A percentile compares a stretch with the other conserved stretches of the same genome.
phyloP scores from a whole-genome alignment of 345 rosid genomes.

The Melastoma malabathricum region DNA sequence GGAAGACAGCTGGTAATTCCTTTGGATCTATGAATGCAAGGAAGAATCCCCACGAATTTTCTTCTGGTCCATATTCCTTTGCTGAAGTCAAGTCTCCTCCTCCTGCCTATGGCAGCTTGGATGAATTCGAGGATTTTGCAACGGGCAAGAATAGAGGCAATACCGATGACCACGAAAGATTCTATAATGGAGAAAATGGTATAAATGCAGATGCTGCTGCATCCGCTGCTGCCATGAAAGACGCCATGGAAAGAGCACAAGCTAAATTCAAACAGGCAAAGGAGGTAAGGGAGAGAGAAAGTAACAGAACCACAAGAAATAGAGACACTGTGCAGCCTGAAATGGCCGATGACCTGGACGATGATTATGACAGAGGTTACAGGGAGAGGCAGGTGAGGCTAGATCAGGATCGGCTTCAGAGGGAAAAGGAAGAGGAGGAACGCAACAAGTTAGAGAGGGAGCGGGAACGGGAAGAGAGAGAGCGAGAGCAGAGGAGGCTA shows the following conservation, averaged over 20 bases:
- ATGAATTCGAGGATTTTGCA: conserved; percentile 70
- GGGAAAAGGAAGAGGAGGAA: conserved; percentile 45
- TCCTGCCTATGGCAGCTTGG: conserved; percentile 33
- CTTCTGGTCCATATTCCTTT: conserved; percentile 38
- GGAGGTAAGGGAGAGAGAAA: conserved; percentile 75
- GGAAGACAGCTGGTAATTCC: conserved; percentile 29
- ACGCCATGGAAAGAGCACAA: conserved; percentile 97
- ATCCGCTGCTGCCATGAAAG: conserved; percentile 95
- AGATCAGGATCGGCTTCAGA: conserved; percentile 40
- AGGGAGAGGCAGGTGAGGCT: conserved; percentile 46
- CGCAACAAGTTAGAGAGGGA: conserved; percentile 44
- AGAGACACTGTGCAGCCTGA: conserved; percentile 47
- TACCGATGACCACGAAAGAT: conserved; percentile 31
- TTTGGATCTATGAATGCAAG: conserved; percentile 24
- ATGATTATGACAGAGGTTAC: conserved; percentile 45
- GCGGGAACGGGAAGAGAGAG: conserved; percentile 60
- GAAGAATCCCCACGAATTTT: conserved; percentile 39
- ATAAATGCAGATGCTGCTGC: conserved; percentile 58
- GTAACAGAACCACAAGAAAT: conserved; percentile 51
- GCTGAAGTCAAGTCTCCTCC: conserved; percentile 26
- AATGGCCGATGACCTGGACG: conserved; percentile 27
- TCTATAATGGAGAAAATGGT: conserved; percentile 45
- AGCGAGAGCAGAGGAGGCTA: conserved; percentile 46
- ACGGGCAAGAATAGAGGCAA: conserved; percentile 28
- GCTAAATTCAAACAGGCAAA: conserved; percentile 80